These are phyloP conservation scores for Aspergillus ruber DNA, from an alignment of 2,329 filamentous ascomycete species.

Conservation along the genomic window DNA sequence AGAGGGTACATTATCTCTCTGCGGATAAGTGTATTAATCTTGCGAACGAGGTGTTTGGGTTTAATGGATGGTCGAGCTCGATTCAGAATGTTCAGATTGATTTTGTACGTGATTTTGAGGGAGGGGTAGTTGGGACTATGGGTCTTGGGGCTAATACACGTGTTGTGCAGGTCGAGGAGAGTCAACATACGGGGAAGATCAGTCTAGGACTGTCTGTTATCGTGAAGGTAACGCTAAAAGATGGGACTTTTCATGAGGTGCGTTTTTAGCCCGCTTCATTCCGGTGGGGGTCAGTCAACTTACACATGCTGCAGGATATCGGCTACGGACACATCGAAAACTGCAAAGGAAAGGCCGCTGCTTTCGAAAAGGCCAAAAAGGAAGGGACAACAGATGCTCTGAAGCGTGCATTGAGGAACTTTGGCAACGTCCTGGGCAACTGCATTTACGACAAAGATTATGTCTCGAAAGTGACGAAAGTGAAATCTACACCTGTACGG, in stretches of 20 bases:
- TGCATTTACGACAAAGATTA: slow-evolving; percentile 98
- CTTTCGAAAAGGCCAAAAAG: slow-evolving; percentile 98
- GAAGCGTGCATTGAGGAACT: slow-evolving; percentile 82
- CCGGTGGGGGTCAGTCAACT: not conserved
- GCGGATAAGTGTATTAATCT: slow-evolving; percentile 94
- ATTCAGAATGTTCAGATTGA: slow-evolving; percentile 93
- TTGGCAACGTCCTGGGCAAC: slow-evolving; percentile 95
- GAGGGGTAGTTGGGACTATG: not conserved
- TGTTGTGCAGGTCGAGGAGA: slow-evolving; percentile 63
- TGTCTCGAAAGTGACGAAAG: slow-evolving; percentile 77
- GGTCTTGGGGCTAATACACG: not conserved
- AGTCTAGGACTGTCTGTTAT: slow-evolving; percentile 84
- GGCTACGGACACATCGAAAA: slow-evolving; percentile 97
- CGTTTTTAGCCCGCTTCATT: not conserved
- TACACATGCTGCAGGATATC: slow-evolving; percentile 57
- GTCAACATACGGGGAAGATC: slow-evolving; percentile 68
- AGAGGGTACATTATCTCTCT: slow-evolving; percentile 88
- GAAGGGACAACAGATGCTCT: slow-evolving; percentile 92
- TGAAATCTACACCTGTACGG: slow-evolving; percentile 65
- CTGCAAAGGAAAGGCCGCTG: slow-evolving; percentile 86
- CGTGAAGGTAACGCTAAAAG: slow-evolving; percentile 78
- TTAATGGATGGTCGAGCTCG: slow-evolving; percentile 96
- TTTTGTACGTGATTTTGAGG: slow-evolving; percentile 52
- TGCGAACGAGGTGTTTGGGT: slow-evolving; percentile 91
- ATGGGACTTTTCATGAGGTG: slow-evolving; percentile 90